A percentile compares a stretch with the other conserved stretches of the same genome.
These are phyloP conservation scores for Allium sativum DNA, from an alignment of 106 monocot genomes.

Conservation along the genomic window DNA sequence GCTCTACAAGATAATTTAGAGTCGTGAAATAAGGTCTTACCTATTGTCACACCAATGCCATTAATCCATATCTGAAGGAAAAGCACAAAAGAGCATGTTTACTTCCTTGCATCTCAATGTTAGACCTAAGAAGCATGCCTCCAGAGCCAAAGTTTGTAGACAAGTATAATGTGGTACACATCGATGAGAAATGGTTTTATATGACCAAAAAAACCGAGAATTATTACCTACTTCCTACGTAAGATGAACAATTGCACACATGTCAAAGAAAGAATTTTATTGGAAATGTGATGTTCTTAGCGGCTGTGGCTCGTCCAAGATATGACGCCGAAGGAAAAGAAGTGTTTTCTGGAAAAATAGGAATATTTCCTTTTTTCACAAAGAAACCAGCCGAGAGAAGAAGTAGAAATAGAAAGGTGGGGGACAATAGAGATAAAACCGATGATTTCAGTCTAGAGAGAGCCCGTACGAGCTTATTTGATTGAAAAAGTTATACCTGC, in stretches of 20 bases:
- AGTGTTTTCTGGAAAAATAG: background rate
- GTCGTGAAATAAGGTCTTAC: background rate
- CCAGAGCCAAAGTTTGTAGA: background rate
- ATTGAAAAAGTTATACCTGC: no score
- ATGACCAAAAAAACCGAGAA: background rate
- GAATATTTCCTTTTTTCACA: slow-evolving; percentile 2
- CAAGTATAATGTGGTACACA: slow-evolving; percentile 1
- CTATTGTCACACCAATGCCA: background rate
- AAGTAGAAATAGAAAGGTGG: background rate
- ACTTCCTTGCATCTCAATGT: background rate
- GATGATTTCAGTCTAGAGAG: no score
- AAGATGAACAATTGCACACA: background rate
- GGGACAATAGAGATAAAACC: background rate
- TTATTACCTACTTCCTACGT: background rate
- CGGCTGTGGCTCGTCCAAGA: background rate
- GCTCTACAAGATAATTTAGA: no score
- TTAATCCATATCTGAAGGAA: slow-evolving; percentile 3
- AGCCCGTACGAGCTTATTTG: no score
- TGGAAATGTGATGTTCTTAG: background rate
- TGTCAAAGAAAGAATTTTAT: slow-evolving; percentile 1
- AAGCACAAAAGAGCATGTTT: background rate
- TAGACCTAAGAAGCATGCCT: background rate
- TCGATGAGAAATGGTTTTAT: slow-evolving; percentile 3
- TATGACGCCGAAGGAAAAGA: background rate
- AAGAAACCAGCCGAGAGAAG: background rate